A percentile compares a stretch with the other conserved stretches of the same genome.
phyloP scores from a whole-genome alignment of 208 protist genomes.

The Trypanosoma vivax region DNA sequence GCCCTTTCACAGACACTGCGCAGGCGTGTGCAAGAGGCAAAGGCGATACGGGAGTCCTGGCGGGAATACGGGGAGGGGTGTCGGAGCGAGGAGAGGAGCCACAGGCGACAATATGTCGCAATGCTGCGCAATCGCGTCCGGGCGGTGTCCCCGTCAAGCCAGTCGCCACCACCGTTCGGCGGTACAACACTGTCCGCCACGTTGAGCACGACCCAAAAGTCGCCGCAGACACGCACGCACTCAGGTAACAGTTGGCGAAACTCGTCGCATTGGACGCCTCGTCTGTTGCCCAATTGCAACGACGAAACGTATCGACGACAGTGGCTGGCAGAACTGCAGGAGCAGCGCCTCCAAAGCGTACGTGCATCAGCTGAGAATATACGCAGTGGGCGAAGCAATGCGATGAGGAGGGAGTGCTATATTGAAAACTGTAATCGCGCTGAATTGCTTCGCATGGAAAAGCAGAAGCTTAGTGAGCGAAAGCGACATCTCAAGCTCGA shows the following conservation, averaged over 20 bases:
- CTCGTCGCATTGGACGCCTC: conserved; percentile 1
- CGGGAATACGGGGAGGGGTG: neutral
- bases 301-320: conserved; percentile 4
- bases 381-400: conserved; percentile 3
- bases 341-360: conserved; percentile 1
- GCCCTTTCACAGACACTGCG: neutral
- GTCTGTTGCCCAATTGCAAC: neutral
- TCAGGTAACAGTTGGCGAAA: neutral
- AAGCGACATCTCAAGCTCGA: neutral
- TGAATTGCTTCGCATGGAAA: conserved; percentile 8
- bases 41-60: neutral
- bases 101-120: neutral
- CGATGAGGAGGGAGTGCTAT: conserved; percentile 8
- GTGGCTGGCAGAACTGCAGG: conserved; percentile 9
- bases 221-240: too few species aligned
- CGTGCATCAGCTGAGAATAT: neutral
- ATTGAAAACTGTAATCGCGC: conserved; percentile 9
- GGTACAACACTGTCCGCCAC: too few species aligned
- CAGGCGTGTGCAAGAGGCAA: neutral
- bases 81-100: neutral
- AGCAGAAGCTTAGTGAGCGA: conserved; percentile 2
- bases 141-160: neutral
- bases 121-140: conserved; percentile 5
- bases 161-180: neutral
- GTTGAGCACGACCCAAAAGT: neutral